A percentile compares a stretch with the other conserved stretches of the same genome.
Evolutionary conservation across 106 monocot genomes (phyloP).

Genomic region (Acanthochlamys bracteata): DNA sequence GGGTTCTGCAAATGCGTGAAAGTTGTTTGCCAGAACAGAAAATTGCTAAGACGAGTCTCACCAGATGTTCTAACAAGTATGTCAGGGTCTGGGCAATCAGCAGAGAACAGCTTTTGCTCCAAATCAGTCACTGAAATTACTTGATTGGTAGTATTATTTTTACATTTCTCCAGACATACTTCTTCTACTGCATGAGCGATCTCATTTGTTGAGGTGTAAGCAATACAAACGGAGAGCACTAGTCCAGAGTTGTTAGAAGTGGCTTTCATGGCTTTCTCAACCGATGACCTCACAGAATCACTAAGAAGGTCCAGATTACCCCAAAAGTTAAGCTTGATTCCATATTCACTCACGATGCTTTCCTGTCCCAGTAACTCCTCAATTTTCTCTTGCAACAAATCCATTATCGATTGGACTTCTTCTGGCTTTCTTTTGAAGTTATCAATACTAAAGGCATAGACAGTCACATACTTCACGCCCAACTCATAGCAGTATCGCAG

Average conservation of each 20-base stretch:
- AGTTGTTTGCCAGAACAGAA: slow-evolving; percentile 22
- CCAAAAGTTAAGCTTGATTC: slow-evolving; percentile 7
- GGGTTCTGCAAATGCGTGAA: slow-evolving; percentile 9
- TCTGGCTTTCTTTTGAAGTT: slow-evolving; percentile 17
- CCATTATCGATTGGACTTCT: slow-evolving; percentile 13
- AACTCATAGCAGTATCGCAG: slow-evolving; percentile 23
- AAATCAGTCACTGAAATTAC: slow-evolving; percentile 5
- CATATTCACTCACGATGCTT: background rate
- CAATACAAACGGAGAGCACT: slow-evolving; percentile 8
- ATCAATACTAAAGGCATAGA: slow-evolving; percentile 20
- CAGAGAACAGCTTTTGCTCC: slow-evolving; percentile 11
- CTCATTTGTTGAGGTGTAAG: slow-evolving; percentile 19
- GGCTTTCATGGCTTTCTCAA: slow-evolving; percentile 3
- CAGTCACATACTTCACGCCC: slow-evolving; percentile 13
- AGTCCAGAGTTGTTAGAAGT: slow-evolving; percentile 6
- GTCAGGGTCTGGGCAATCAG: slow-evolving; percentile 15
- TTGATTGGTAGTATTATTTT: background rate
- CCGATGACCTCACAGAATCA: slow-evolving; percentile 2
- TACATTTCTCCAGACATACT: background rate
- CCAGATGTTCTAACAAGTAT: slow-evolving; percentile 22
- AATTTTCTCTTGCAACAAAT: slow-evolving; percentile 13
- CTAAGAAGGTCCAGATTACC: slow-evolving; percentile 8
- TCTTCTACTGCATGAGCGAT: slow-evolving; percentile 5
- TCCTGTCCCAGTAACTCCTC: slow-evolving; percentile 6
- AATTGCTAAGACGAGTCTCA: slow-evolving; percentile 28